These are phyloP conservation scores for Calycina marina DNA, from an alignment of 2,329 filamentous ascomycete species.

Conservation along the genomic window DNA sequence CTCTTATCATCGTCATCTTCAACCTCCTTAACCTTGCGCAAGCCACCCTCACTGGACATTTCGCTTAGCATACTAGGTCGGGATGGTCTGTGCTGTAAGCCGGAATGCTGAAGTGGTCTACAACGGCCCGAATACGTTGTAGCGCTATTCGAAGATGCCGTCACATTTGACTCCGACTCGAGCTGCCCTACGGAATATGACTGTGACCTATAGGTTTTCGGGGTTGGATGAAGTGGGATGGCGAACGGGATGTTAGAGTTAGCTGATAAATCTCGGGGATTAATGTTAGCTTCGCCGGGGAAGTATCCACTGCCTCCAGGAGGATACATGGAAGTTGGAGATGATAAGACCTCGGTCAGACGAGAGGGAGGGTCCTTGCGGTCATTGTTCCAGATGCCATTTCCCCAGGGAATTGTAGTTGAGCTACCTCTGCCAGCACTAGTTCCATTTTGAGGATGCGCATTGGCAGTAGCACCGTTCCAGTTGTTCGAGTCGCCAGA, in stretches of 20 bases:
- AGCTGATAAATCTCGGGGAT: conserved; percentile 35
- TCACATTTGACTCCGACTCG: conserved; percentile 43
- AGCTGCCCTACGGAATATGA: conserved; percentile 92
- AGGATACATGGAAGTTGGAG: conserved; percentile 47
- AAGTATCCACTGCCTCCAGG: conserved; percentile 28
- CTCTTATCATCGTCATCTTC: conserved; percentile 50
- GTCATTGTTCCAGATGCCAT: conserved; percentile 69
- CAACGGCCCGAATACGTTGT: conserved; percentile 16
- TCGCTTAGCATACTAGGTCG: conserved; percentile 64
- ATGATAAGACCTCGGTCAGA: conserved; percentile 59
- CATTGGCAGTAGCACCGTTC: conserved; percentile 29
- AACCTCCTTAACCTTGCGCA: conserved; percentile 56
- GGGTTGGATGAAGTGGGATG: conserved; percentile 77
- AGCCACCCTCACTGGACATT: conserved; percentile 49
- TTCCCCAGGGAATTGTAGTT: conserved; percentile 54
- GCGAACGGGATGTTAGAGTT: conserved; percentile 67
- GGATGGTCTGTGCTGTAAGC: conserved; percentile 68
- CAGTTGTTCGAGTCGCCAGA: conserved; percentile 48
- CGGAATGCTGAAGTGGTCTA: conserved; percentile 41
- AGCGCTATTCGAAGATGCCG: conserved; percentile 10
- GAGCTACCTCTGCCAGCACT: conserved; percentile 31
- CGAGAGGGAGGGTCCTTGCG: conserved; percentile 65
- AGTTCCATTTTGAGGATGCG: conserved; percentile 30
- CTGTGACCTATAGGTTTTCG: conserved; percentile 87
- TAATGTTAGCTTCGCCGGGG: conserved; percentile 30